A percentile compares a stretch with the other conserved stretches of the same genome.
Conservation (phyloP, 805 yeast genomes). For the Limtongozyma cylindracea region DNA sequence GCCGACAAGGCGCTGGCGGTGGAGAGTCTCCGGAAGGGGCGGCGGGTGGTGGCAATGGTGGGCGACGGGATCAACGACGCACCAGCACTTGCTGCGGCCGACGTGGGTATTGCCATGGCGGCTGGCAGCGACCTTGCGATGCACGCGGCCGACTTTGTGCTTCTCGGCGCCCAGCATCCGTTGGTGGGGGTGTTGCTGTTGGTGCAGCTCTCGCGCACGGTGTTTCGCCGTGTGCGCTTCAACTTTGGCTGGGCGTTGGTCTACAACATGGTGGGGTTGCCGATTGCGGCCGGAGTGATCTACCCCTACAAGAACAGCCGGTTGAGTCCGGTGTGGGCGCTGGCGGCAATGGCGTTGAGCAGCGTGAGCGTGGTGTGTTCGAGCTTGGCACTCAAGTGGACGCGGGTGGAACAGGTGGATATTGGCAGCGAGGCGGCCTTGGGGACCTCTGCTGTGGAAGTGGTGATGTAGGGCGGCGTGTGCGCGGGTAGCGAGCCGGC, state of each 20-base stretch:
- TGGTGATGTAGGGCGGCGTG: no score
- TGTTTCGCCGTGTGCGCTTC: slow-evolving; percentile 44
- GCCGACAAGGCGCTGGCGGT: slow-evolving; percentile 50
- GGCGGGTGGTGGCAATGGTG: slow-evolving; percentile 36
- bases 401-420: slow-evolving; percentile 47
- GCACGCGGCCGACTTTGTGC: slow-evolving; percentile 86
- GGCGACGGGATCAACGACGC: no score
- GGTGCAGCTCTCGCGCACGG: slow-evolving; percentile 39
- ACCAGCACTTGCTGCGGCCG: no score
- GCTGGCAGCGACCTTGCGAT: slow-evolving; percentile 92
- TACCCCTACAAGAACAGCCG: slow-evolving; percentile 60
- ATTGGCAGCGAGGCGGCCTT: slow-evolving; percentile 4
- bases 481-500: slow-evolving; percentile 2
- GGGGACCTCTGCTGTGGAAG: no score
- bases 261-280: slow-evolving; percentile 68
- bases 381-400: slow-evolving; percentile 65
- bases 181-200: slow-evolving; percentile 8
- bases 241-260: slow-evolving; percentile 76
- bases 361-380: slow-evolving; percentile 82
- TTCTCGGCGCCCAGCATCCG: slow-evolving; percentile 17
- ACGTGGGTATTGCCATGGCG: slow-evolving; percentile 28
- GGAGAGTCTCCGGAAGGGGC: slow-evolving; percentile 21
- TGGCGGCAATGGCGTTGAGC: slow-evolving; percentile 76
- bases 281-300: slow-evolving; percentile 85
- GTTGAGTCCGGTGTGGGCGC: slow-evolving; percentile 53